Base-by-base conservation (phyloP, 2,329 filamentous ascomycete species). In the Sporothrix brunneoviolacea region DNA sequence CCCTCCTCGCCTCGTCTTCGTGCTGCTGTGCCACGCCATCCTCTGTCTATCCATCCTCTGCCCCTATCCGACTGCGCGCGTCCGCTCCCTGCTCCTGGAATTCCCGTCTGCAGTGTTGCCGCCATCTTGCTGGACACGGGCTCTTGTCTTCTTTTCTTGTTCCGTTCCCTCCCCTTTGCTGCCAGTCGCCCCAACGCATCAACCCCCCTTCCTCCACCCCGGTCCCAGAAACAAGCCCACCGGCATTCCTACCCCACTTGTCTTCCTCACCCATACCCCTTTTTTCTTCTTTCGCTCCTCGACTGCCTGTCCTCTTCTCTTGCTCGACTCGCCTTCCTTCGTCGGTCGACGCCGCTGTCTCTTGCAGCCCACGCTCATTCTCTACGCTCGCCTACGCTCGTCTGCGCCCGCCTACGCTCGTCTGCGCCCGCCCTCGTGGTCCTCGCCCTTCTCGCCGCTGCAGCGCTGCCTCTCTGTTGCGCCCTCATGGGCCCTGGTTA, bases 401-500 rank as follows among this genome's bases (percentile, higher is more conserved):
- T 28, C 32, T 35, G 32, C 15, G 12, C 32, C 10, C 16, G 12
- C 28, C 41, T 19, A n/a, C n/a, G n/a, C n/a, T n/a, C n/a, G n/a
- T n/a, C 27, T 42, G 33, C 33, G 33, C 38, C 21, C 22, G 38
- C 38, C 28, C 21, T 27, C 21, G 8, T 7, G 3, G 5, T 21
- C 7, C n/a, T n/a, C 37, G 19, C 8, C 19, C 19, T 10, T 39
- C 37, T 4, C 18, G 16, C 19, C n/a, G n/a, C 19, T 39, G 37
- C 37, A 15, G 18, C 19, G 8, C 37, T 39, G 15, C 37, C 27
- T 41, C 18, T 15, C n/a, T 27, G 21, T 24, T 42, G 36, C 30
- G 39, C n/a, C 32, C 51, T 22, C 13, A 44, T 39, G 38, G 39
- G 39, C 15, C 39, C 52, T 28, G 28, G 43, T 51, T 54, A 51